Conservation (phyloP, 2,329 filamentous ascomycete genomes). For the Stemphylium lycopersici region DNA sequence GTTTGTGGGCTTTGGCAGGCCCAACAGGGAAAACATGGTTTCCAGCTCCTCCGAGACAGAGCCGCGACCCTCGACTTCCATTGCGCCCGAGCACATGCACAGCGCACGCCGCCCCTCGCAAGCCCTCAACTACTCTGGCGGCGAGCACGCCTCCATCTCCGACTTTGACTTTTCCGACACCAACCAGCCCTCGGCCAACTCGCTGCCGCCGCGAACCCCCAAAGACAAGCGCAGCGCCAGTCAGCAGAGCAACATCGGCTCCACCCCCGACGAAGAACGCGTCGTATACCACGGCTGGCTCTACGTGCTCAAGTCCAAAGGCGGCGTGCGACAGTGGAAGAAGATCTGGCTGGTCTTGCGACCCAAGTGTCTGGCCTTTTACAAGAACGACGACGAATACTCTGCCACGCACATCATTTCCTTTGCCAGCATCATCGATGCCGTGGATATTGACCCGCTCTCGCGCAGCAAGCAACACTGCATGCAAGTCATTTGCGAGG, state of each 20-base stretch:
- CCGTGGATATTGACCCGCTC: slow-evolving; percentile 88
- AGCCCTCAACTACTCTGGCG: slow-evolving; percentile 66
- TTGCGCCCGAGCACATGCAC: slow-evolving; percentile 39
- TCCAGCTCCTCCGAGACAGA: slow-evolving; percentile 58
- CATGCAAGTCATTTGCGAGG: slow-evolving; percentile 91
- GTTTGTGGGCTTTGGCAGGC: slow-evolving; percentile 50
- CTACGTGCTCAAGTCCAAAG: slow-evolving; percentile 80
- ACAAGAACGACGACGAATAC: slow-evolving; percentile 93
- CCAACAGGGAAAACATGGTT: slow-evolving; percentile 35
- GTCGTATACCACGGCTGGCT: slow-evolving; percentile 95
- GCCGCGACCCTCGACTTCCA: slow-evolving; percentile 34
- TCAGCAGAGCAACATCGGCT: slow-evolving; percentile 63
- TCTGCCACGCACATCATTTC: slow-evolving; percentile 81
- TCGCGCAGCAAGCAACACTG: slow-evolving; percentile 85
- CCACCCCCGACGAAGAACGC: slow-evolving; percentile 71
- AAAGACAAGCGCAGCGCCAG: slow-evolving; percentile 60
- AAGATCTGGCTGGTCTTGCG: slow-evolving; percentile 91
- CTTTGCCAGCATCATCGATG: slow-evolving; percentile 80
- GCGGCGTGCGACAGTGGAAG: slow-evolving; percentile 91
- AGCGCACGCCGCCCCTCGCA: slow-evolving; percentile 64
- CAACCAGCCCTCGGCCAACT: slow-evolving; percentile 62
- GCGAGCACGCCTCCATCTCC: slow-evolving; percentile 77
- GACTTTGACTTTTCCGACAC: slow-evolving; percentile 88
- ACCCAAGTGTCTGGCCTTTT: slow-evolving; percentile 82
- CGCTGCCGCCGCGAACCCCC: slow-evolving; percentile 35